phyloP scores from a whole-genome alignment of 2,329 filamentous ascomycete species.

The Ascochyta pisi region DNA sequence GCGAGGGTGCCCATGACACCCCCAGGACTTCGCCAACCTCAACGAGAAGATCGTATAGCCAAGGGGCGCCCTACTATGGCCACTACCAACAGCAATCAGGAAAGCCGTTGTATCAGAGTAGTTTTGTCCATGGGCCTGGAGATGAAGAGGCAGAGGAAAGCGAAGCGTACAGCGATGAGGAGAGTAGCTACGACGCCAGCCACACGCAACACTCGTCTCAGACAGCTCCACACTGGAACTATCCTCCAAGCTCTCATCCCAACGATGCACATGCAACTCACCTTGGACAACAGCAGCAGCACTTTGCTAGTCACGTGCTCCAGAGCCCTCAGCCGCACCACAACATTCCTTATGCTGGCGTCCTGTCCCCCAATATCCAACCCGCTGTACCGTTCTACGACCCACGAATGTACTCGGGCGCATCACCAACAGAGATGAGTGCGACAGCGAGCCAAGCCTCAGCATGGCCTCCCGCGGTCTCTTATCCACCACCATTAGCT shows the following conservation, averaged over 20 bases:
- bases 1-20: slow-evolving; percentile 32
- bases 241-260: slow-evolving; percentile 31
- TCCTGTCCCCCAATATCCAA: slow-evolving; percentile 30
- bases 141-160: slow-evolving; percentile 29
- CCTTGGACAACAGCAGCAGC: slow-evolving; percentile 38
- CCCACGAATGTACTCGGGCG: slow-evolving; percentile 32
- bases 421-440: slow-evolving; percentile 32
- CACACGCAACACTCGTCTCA: slow-evolving; percentile 25
- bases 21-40: slow-evolving; percentile 42
- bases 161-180: slow-evolving; percentile 25
- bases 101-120: slow-evolving; percentile 43
- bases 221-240: slow-evolving; percentile 28
- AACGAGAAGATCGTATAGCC: slow-evolving; percentile 21
- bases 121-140: slow-evolving; percentile 39
- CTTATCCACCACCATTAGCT: slow-evolving; percentile 33
- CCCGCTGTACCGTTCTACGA: slow-evolving; percentile 41
- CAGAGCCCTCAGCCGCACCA: slow-evolving; percentile 46
- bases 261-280: slow-evolving; percentile 38
- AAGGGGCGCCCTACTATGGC: slow-evolving; percentile 17
- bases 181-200: slow-evolving; percentile 18
- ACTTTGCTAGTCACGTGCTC: slow-evolving; percentile 44
- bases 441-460: slow-evolving; percentile 28
- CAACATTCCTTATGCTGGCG: slow-evolving; percentile 38
- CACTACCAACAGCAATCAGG: slow-evolving; percentile 27
- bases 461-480: slow-evolving; percentile 31